Evolutionary conservation across 1,139 yeast species (phyloP).

Genomic region (Kodamaea ohmeri): DNA sequence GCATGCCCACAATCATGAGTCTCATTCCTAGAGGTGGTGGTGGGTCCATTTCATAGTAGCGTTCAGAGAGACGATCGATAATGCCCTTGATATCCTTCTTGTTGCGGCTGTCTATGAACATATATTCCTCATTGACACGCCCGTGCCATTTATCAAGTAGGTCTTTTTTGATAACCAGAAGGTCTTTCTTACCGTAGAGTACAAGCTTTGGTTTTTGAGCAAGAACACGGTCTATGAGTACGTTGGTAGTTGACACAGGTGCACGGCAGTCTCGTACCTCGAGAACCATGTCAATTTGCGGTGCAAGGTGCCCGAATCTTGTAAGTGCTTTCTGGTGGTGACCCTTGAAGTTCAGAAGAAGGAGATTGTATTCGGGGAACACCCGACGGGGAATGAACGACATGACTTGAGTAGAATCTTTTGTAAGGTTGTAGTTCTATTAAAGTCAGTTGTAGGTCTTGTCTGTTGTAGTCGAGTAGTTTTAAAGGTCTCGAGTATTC

Average conservation of each 20-base stretch:
- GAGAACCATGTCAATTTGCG: slow-evolving; percentile 75
- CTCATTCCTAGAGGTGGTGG: slow-evolving; percentile 83
- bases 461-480: too few relatives aligned
- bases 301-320: slow-evolving; percentile 65
- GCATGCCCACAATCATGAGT: slow-evolving; percentile 86
- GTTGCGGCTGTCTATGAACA: slow-evolving; percentile 60
- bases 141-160: slow-evolving; percentile 54
- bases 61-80: slow-evolving; percentile 46
- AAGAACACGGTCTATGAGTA: slow-evolving; percentile 68
- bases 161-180: slow-evolving; percentile 31
- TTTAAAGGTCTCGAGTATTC: too few relatives aligned
- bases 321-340: slow-evolving; percentile 84
- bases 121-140: slow-evolving; percentile 48
- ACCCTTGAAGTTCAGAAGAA: slow-evolving; percentile 81
- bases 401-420: slow-evolving; percentile 20
- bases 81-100: slow-evolving; percentile 50
- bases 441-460: background rate
- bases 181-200: slow-evolving; percentile 69
- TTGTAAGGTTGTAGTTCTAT: background rate
- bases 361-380: slow-evolving; percentile 69
- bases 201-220: slow-evolving; percentile 57
- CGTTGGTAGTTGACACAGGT: slow-evolving; percentile 80
- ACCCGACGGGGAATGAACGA: slow-evolving; percentile 43
- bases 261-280: slow-evolving; percentile 90
- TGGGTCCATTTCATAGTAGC: slow-evolving; percentile 46